Evolutionary conservation across 176 grass and related monocot genomes (phyloP), one percentile per base, ranked within the genome.

Genomic region (Zizania latifolia): DNA sequence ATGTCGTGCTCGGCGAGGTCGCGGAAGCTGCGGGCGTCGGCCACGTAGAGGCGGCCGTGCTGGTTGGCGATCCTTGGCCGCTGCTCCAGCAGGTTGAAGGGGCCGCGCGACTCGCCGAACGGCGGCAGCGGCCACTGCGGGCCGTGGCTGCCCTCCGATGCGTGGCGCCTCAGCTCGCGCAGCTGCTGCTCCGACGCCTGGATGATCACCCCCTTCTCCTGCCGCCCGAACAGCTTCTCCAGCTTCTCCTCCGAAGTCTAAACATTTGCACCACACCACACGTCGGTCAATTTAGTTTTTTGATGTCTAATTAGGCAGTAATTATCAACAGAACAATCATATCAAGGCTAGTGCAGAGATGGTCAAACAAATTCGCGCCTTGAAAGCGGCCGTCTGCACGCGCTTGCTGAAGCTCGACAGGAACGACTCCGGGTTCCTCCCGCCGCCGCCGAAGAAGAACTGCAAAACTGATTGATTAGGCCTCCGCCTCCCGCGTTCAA

Each of bases 111-210:
- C 45, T 90, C 91, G 17, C 79, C 62, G 36, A 81, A 79, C 54
- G 77, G 72, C 40, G 75, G 72, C 29, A 81, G 65, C 2, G 86
- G 76, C 68, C 90, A 89, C 44, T 84, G 89, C 61, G 63, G 75
- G 37, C 83, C 65, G 46, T 64, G 66, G 13, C 77, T 27, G 23
- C 89, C 76, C 44, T 89, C 81, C 2, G 84, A 83, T 15, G 78
- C 67, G 0, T 88, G 71, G 15, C 72, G 81, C 8, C 75, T 81
- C 39, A 98, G 73, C 35, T 84, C 81, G 1, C 84, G 71, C 44
- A 83, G 8, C 73, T 94, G 94, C 55, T 98, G 76, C 82, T 94
- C 89, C 0, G 84, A 78, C 35, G 84, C 92, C 24, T 50, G 83
- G 64, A 90, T 56, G 46, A 94, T 83, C 24, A 67, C 2, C 0